Percentiles rank a stretch among this genome's conserved stretches.
These are phyloP conservation scores for Taiozyma sp. DNA, from an alignment of 1,139 yeast species.

Conservation along the genomic window DNA sequence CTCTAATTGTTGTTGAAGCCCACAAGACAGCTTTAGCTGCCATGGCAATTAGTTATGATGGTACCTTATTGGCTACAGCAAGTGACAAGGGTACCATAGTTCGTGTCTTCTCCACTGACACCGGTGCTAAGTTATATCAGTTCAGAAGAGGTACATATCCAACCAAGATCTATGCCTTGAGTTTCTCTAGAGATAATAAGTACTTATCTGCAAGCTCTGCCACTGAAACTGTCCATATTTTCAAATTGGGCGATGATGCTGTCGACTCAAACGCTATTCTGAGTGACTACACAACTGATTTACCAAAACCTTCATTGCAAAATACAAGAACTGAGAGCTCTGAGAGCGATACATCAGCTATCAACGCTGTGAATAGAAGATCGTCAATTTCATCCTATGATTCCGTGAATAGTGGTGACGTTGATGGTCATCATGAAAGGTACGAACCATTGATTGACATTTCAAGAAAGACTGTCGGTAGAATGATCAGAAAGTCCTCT, in stretches of 20 bases:
- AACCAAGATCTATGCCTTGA: slow-evolving; percentile 77
- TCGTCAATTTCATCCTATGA: slow-evolving; percentile 29
- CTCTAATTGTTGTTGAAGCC: slow-evolving; percentile 86
- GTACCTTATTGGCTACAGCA: slow-evolving; percentile 83
- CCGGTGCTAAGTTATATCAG: slow-evolving; percentile 80
- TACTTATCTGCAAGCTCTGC: slow-evolving; percentile 83
- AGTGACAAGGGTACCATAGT: slow-evolving; percentile 94
- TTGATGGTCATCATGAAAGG: slow-evolving; percentile 26
- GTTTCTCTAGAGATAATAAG: slow-evolving; percentile 70
- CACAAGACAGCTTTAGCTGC: slow-evolving; percentile 85
- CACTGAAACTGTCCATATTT: slow-evolving; percentile 90
- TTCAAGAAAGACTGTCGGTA: slow-evolving; percentile 63
- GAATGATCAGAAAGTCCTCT: slow-evolving; percentile 55
- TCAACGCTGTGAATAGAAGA: slow-evolving; percentile 24
- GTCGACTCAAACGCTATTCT: slow-evolving; percentile 7
- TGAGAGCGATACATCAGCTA: slow-evolving; percentile 26
- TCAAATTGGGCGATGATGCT: slow-evolving; percentile 46
- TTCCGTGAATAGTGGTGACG: slow-evolving; percentile 31
- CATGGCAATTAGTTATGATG: slow-evolving; percentile 72
- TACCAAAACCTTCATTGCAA: slow-evolving; percentile 10
- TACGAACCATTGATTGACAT: slow-evolving; percentile 62
- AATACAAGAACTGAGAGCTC: slow-evolving; percentile 25
- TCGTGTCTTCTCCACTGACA: slow-evolving; percentile 77
- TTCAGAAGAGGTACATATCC: slow-evolving; percentile 95
- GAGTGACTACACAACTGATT: slow-evolving; percentile 4